Evolutionary conservation across 2,329 filamentous ascomycete species (phyloP).

Genomic region (Phialemoniopsis sp.): DNA sequence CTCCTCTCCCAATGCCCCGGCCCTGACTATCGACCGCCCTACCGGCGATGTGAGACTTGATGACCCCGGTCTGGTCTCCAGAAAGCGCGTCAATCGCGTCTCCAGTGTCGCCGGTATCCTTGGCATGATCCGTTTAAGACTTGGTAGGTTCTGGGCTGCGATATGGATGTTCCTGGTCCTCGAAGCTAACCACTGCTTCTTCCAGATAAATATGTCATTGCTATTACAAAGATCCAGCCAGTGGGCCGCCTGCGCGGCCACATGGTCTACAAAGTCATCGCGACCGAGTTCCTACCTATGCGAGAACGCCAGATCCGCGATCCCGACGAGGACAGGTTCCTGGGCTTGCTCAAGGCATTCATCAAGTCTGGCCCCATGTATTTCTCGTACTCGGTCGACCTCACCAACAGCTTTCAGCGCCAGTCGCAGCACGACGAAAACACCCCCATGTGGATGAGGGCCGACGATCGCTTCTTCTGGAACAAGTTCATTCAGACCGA

Average conservation of each 20-base stretch:
- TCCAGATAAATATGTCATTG: conserved; percentile 87
- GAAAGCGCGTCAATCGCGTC: conserved; percentile 68
- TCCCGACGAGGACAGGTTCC: conserved; percentile 89
- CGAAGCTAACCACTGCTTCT: conserved; percentile 2
- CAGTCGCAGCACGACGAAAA: conserved; percentile 73
- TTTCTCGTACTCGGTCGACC: conserved; percentile 95
- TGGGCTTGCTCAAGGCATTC: conserved; percentile 74
- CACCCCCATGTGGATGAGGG: conserved; percentile 80
- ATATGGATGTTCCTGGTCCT: conserved; percentile 1
- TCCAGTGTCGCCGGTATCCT: conserved; percentile 94
- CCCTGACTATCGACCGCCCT: conserved; percentile 84
- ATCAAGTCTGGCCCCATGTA: conserved; percentile 88
- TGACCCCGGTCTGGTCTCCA: conserved; percentile 70
- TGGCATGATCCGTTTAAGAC: conserved; percentile 86
- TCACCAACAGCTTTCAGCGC: conserved; percentile 95
- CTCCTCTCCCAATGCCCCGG: conserved; percentile 83
- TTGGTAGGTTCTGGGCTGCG: conserved; percentile 56
- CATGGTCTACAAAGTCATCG: conserved; percentile 89
- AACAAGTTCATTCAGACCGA: conserved; percentile 91
- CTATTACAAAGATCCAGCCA: conserved; percentile 90
- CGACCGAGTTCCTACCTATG: conserved; percentile 90
- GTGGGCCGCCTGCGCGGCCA: conserved; percentile 91
- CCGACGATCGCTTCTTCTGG: conserved; percentile 98
- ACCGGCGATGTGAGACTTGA: conserved; percentile 85
- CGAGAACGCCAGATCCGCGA: conserved; percentile 90